Evolutionary conservation across 139 green algal genomes (phyloP).

Genomic region (Trebouxia sp.): DNA sequence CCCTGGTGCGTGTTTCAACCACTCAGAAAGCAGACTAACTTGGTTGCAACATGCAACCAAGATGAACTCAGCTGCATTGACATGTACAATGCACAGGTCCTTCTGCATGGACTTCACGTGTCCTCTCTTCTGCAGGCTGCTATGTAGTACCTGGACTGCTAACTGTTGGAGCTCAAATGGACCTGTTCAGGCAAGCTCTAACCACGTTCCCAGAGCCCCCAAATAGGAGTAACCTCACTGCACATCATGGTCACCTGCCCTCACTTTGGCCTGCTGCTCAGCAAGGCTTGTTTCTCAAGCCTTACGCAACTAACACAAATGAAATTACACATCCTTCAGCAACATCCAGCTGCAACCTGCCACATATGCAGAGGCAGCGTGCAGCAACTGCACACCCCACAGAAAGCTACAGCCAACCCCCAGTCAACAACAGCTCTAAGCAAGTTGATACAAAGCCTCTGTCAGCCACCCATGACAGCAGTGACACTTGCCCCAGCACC

Average conservation of each 20-base stretch:
- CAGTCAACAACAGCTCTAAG: too few species aligned
- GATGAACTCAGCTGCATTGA: too few species aligned
- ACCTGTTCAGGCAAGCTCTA: slow-evolving; percentile 48
- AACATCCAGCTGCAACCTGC: neutral
- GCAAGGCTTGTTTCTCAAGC: slow-evolving; percentile 36
- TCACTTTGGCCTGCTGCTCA: slow-evolving; percentile 60
- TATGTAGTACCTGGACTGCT: slow-evolving; percentile 54
- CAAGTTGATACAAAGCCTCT: too few species aligned
- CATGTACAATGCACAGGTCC: too few species aligned
- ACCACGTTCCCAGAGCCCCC: slow-evolving; percentile 54
- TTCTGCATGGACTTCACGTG: too few species aligned
- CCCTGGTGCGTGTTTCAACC: slow-evolving; percentile 28
- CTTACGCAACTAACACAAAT: neutral
- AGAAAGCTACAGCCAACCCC: too few species aligned
- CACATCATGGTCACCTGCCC: slow-evolving; percentile 30
- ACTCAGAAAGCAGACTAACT: too few species aligned
- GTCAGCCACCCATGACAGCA: too few species aligned
- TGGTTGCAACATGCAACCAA: too few species aligned
- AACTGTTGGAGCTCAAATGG: slow-evolving; percentile 26
- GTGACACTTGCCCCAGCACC: too few species aligned
- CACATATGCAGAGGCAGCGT: neutral
- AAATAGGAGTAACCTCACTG: slow-evolving; percentile 60
- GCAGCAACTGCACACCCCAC: too few species aligned
- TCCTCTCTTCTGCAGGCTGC: slow-evolving; percentile 55
- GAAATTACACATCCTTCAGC: neutral